These are phyloP conservation scores for Nannizzia gypsea DNA, from an alignment of 2,329 filamentous ascomycete genomes.

Conservation along the genomic window DNA sequence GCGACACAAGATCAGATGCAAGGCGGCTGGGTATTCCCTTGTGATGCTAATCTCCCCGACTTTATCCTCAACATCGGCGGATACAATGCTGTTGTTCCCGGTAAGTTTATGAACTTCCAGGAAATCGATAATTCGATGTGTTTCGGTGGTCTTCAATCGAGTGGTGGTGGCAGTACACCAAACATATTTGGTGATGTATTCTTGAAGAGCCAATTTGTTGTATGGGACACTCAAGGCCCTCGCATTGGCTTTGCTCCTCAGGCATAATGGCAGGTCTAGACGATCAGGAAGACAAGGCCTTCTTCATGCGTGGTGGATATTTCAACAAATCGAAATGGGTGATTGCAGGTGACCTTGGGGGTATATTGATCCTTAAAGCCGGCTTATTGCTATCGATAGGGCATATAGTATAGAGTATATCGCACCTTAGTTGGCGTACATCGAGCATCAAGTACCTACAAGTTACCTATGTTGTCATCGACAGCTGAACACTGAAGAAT, in stretches of 20 bases:
- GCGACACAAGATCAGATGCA: slow-evolving; percentile 35
- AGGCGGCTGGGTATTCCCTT: slow-evolving; percentile 48
- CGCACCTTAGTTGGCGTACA: no score
- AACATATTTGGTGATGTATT: slow-evolving; percentile 49
- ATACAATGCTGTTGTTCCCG: slow-evolving; percentile 43
- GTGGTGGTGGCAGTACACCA: slow-evolving; percentile 41
- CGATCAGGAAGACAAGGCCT: no score
- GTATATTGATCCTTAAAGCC: no score
- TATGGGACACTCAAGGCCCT: slow-evolving; percentile 37
- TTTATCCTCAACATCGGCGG: slow-evolving; percentile 43
- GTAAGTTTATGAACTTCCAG: slow-evolving; percentile 43
- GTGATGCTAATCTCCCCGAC: slow-evolving; percentile 42
- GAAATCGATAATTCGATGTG: slow-evolving; percentile 38
- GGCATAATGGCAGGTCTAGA: not conserved
- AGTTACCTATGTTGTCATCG: no score
- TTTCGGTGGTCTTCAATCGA: slow-evolving; percentile 45
- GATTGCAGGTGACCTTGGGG: no score
- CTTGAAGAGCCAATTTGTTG: slow-evolving; percentile 49
- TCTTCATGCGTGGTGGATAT: no score
- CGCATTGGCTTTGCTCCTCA: slow-evolving; percentile 11
- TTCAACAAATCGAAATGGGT: no score
- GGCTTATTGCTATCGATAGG: no score
- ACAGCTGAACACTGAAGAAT: no score
- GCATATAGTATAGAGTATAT: no score
- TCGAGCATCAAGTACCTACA: no score